Evolutionary conservation across 768 basidiomycete species (phyloP).

Genomic region (Boletus subcaerulescens): DNA sequence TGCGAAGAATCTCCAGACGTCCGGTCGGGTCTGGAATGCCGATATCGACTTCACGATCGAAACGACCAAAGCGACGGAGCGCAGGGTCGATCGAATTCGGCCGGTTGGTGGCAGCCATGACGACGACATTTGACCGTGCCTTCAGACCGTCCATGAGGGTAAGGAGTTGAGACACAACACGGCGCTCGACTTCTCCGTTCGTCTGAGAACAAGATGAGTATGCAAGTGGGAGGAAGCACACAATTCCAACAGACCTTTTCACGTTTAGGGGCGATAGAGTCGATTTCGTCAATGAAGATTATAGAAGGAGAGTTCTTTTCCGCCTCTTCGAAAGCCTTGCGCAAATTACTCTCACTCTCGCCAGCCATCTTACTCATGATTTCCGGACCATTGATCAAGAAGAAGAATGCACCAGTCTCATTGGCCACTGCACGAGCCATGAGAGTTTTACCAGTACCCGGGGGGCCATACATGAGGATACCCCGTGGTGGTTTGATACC

Average conservation of each 20-base stretch:
- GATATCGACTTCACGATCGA: constrained; percentile 99
- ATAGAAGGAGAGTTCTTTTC: constrained; percentile 99
- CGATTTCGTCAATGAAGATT: constrained; percentile 99
- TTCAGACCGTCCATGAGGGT: constrained; percentile 99
- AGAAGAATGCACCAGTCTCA: constrained; percentile 99
- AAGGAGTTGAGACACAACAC: constrained; percentile 96
- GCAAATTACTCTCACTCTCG: constrained; percentile 93
- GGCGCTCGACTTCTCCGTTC: constrained; percentile 99
- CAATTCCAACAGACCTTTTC: constrained; percentile 68
- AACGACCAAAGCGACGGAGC: constrained; percentile 96
- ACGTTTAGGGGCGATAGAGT: constrained; percentile 99
- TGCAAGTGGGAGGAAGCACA: neutral
- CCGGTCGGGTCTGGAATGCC: constrained; percentile 99
- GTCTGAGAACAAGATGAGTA: constrained; percentile 51
- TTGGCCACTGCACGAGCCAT: constrained; percentile 99
- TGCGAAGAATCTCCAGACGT: constrained; percentile 96
- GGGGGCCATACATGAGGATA: constrained; percentile 98
- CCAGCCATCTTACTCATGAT: constrained; percentile 99
- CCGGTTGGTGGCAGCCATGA: constrained; percentile 99
- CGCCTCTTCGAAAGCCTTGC: constrained; percentile 99
- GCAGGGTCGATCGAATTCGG: constrained; percentile 99
- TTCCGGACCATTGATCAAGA: constrained; percentile 99
- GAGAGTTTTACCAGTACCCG: constrained; percentile 98
- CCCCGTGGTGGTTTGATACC: constrained; percentile 99
- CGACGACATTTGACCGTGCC: constrained; percentile 97